Evolutionary conservation across 768 basidiomycete species (phyloP), one percentile per base, ranked within the genome.

Genomic region (Mycena filopes): DNA sequence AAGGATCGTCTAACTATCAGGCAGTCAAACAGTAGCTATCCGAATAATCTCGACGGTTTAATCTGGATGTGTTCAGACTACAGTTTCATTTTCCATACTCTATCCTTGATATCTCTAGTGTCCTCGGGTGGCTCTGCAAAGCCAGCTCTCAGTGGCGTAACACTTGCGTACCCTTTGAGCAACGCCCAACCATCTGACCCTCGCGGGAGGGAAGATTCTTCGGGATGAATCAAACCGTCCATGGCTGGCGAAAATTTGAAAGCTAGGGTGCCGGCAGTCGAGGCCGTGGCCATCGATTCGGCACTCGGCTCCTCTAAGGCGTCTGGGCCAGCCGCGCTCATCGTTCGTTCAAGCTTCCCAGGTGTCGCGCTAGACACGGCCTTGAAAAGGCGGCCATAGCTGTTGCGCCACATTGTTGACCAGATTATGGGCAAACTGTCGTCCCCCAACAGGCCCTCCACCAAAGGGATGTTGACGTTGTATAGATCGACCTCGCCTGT

Each of bases 161-260:
- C 88, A 68, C 91, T 92, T 36, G 86, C 89, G 69, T 81, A 86
- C 6, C 90, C 68, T 62, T 87, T 82, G 61, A 82, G 79, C 33
- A 96, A 79, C 18, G 92, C 94, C 92, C 92, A 94, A 0, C 86
- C 88, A 75, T 98, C 95, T 12, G 92, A 88, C 4, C 93, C 95
- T 21, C 85, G 79, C 2, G 94, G 92, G n/a, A 95, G 77, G 20
- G 74, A 74, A 3, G 86, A 83, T 48, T 82, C 65, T 16, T 82
- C 75, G 2, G 93, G 93, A 46, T 80, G 82, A 46, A 96, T 83
- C 16, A 96, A 79, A 13, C 80, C 82, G n/a, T 78, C 78, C 82
- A 96, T 86, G 51, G 93, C 88, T 15, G 77, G 90, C 72, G 80
- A 88, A 74, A 84, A 98, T 75, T 87, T 88, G 83, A 96, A 98